Evolutionary conservation across 805 yeast genomes (phyloP).

Genomic region (Grigorovia yakushimaensis): DNA sequence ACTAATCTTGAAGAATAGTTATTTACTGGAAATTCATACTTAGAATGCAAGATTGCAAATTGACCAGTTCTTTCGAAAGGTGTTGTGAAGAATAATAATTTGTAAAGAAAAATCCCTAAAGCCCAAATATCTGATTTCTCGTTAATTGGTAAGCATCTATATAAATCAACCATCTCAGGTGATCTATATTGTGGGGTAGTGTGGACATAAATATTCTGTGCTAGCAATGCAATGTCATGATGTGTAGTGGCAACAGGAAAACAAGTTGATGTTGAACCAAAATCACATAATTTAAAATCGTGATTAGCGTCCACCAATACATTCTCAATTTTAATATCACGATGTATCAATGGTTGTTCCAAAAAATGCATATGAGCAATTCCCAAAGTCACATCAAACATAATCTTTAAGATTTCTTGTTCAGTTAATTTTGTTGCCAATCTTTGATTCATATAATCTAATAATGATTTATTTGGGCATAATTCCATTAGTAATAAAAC

Average conservation of each 20-base stretch:
- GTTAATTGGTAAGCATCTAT: slow-evolving; percentile 74
- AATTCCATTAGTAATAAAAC: slow-evolving; percentile 89
- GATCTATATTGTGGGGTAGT: slow-evolving; percentile 94
- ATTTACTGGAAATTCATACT: slow-evolving; percentile 73
- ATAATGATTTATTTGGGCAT: slow-evolving; percentile 80
- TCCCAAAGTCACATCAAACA: slow-evolving; percentile 73
- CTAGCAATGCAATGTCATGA: slow-evolving; percentile 59
- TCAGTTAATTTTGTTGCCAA: slow-evolving; percentile 72
- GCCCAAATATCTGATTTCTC: slow-evolving; percentile 98
- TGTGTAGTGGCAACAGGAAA: slow-evolving; percentile 65
- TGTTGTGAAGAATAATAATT: slow-evolving; percentile 84
- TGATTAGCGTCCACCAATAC: slow-evolving; percentile 67
- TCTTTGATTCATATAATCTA: slow-evolving; percentile 86
- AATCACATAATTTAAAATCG: slow-evolving; percentile 80
- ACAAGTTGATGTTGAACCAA: slow-evolving; percentile 67
- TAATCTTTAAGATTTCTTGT: slow-evolving; percentile 68
- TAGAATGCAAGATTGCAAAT: slow-evolving; percentile 77
- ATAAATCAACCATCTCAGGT: slow-evolving; percentile 93
- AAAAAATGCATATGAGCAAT: slow-evolving; percentile 79
- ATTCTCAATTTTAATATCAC: slow-evolving; percentile 92
- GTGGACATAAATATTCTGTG: slow-evolving; percentile 78
- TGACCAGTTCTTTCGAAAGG: slow-evolving; percentile 86
- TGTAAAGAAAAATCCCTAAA: slow-evolving; percentile 81
- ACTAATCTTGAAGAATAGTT: slow-evolving; percentile 62
- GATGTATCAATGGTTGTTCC: slow-evolving; percentile 66